Evolutionary conservation across 495 filamentous ascomycete genomes (phyloP).

Genomic region (Lasiosphaeria ovina): DNA sequence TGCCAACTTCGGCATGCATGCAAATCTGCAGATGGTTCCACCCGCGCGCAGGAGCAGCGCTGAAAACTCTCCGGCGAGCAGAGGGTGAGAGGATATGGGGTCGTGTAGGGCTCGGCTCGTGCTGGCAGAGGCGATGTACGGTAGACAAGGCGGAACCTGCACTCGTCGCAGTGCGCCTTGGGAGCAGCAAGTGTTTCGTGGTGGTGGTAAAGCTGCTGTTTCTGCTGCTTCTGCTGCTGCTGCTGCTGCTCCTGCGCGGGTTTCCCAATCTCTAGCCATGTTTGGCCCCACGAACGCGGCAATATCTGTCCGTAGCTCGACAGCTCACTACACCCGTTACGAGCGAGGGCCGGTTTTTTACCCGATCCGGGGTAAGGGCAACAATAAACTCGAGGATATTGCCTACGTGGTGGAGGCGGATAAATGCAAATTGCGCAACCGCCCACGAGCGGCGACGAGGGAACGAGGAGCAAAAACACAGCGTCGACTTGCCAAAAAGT

Average conservation of each 20-base stretch:
- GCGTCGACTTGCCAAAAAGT: neutral
- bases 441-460: neutral
- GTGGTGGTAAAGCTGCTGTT: neutral
- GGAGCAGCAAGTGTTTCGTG: too few species aligned
- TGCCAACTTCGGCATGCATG: too few species aligned
- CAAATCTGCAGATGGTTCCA: too few species aligned
- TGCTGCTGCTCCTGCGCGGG: neutral
- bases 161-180: too few species aligned
- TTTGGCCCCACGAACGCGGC: slow-evolving; percentile 15
- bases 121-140: too few species aligned
- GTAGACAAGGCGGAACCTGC: too few species aligned
- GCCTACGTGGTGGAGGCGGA: slow-evolving; percentile 15
- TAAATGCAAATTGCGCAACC: slow-evolving; percentile 24
- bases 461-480: neutral
- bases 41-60: too few species aligned
- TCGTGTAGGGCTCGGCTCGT: too few species aligned
- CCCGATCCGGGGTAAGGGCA: slow-evolving; percentile 30
- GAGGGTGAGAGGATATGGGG: too few species aligned
- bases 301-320: slow-evolving; percentile 10
- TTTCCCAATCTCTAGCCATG: slow-evolving; percentile 13
- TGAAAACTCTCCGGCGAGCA: too few species aligned
- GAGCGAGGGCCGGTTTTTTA: slow-evolving; percentile 20
- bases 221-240: neutral
- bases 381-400: slow-evolving; percentile 32
- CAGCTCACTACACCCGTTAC: neutral